Base-by-base conservation (phyloP, 139 green algal genomes). In the Coelastrella sp. region DNA sequence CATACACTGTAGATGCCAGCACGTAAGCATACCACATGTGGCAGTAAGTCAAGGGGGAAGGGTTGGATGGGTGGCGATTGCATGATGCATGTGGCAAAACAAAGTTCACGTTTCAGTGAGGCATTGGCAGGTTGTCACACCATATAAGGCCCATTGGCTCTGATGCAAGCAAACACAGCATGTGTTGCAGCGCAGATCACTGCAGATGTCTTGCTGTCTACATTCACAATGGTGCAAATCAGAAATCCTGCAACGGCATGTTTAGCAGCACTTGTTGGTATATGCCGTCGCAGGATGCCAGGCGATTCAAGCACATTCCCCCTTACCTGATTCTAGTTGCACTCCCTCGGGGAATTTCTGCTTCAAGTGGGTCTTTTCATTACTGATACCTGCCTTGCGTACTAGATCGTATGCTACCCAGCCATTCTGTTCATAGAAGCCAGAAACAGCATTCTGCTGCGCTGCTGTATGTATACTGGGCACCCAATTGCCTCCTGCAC, bases 391-490 rank as follows among this genome's bases (percentile, higher is more conserved):
- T 51, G 94, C 71, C 85, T 92, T 94, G 72, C 50, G n/a, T 43
- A 95, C 89, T 5, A 88, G 88, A 43, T 95, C 92, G 79, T 97
- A 96, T 11, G 78, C 89, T 7, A 98, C 85, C 90, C 89, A 98
- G 37, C 93, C 90, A 74, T 98, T 98, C 79, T 98, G 93, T 50
- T 89, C 66, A 78, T 94, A 99, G 86, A 98, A 98, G 11, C 51
- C 53, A 5, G 67, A 53, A 17, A 98, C 88, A 34, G 91, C 89
- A 3, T 89, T 84, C 85, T 89, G 85, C 91, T 98, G 95, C 5
- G 91, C 84, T 21, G 79, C 72, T 13, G 79, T 84, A 84, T 96
- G 91, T 6, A 92, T 59, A 13, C 83, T 90, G 5, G 96, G 96
- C 23, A 92, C 84, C 93, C 94, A 99, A 60, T 69, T 88, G n/a